Percentiles rank a stretch among this genome's conserved stretches.
Conservation (phyloP, 192 early-diverging fungal genomes). For the Phlyctochytrium arcticum region DNA sequence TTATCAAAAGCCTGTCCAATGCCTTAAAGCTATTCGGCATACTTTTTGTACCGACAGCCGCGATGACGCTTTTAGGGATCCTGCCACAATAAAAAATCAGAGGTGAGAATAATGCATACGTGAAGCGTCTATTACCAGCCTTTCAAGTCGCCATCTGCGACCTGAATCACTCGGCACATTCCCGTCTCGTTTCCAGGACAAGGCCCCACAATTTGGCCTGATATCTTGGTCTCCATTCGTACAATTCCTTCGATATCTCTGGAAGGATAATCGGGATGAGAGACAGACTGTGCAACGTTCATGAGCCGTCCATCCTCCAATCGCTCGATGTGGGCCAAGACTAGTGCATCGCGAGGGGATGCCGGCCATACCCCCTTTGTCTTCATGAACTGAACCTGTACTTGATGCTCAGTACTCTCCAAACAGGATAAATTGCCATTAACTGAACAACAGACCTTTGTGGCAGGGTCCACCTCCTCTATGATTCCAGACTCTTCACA, state of each 20-base stretch:
- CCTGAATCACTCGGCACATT: slow-evolving; percentile 35
- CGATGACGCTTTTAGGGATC: slow-evolving; percentile 38
- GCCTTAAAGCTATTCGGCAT: slow-evolving; percentile 22
- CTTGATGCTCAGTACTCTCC: neutral
- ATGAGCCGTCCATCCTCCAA: slow-evolving; percentile 35
- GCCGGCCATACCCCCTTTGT: slow-evolving; percentile 44
- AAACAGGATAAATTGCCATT: neutral
- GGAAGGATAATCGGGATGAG: slow-evolving; percentile 25
- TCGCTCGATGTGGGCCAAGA: slow-evolving; percentile 26
- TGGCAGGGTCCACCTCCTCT: slow-evolving; percentile 21
- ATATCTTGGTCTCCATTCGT: slow-evolving; percentile 41
- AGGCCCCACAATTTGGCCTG: slow-evolving; percentile 34
- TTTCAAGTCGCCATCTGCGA: slow-evolving; percentile 41
- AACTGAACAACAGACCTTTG: neutral
- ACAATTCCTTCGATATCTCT: slow-evolving; percentile 29
- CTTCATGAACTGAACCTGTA: slow-evolving; percentile 32
- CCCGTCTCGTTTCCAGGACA: slow-evolving; percentile 1
- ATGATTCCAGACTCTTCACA: slow-evolving; percentile 33
- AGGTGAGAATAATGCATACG: neutral
- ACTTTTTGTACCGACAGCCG: slow-evolving; percentile 24
- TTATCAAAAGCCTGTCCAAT: slow-evolving; percentile 3
- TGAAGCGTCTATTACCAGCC: slow-evolving; percentile 22
- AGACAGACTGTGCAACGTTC: slow-evolving; percentile 37
- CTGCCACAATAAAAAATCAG: neutral
- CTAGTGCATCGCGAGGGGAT: slow-evolving; percentile 36